Percentiles rank a stretch among this genome's conserved stretches.
Evolutionary conservation across 2,329 filamentous ascomycete species (phyloP).

Genomic region (Penicillium vulpinum): DNA sequence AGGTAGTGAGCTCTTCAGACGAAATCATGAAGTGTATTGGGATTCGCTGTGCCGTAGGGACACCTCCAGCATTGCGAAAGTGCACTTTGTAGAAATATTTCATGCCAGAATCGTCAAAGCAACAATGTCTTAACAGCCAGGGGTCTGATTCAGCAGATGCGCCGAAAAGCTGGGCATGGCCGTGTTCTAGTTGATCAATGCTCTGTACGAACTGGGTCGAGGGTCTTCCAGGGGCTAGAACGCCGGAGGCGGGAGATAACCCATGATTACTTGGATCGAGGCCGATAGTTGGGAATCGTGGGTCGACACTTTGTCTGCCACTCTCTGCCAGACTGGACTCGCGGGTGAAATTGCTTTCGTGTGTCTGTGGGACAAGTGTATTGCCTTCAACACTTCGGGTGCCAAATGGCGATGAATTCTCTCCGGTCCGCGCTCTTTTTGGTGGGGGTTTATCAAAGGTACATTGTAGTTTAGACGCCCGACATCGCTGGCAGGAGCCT

Average conservation of each 20-base stretch:
- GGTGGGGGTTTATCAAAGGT: slow-evolving; percentile 28
- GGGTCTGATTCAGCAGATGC: slow-evolving; percentile 38
- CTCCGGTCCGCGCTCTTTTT: slow-evolving; percentile 20
- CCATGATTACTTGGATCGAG: slow-evolving; percentile 13
- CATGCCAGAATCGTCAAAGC: slow-evolving; percentile 39
- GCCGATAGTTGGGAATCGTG: slow-evolving; percentile 13
- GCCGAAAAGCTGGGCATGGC: slow-evolving; percentile 34
- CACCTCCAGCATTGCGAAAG: slow-evolving; percentile 41
- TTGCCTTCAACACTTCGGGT: slow-evolving; percentile 9
- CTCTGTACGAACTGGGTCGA: slow-evolving; percentile 29
- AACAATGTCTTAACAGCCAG: slow-evolving; percentile 39
- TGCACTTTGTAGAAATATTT: slow-evolving; percentile 38
- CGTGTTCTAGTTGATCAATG: slow-evolving; percentile 33
- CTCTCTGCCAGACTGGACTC: slow-evolving; percentile 8
- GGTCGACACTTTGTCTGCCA: slow-evolving; percentile 5
- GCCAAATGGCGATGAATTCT: slow-evolving; percentile 9
- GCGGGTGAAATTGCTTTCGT: background rate
- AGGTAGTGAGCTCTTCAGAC: slow-evolving; percentile 21
- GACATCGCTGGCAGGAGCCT: slow-evolving; percentile 28
- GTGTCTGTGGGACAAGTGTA: slow-evolving; percentile 3
- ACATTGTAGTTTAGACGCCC: slow-evolving; percentile 25
- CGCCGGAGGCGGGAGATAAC: slow-evolving; percentile 20
- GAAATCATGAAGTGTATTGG: slow-evolving; percentile 36
- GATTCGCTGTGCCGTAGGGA: slow-evolving; percentile 36
- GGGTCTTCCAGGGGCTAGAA: slow-evolving; percentile 18